Evolutionary conservation across 169 alveolate species (phyloP).

Genomic region (Plasmodium cynomolgi): DNA sequence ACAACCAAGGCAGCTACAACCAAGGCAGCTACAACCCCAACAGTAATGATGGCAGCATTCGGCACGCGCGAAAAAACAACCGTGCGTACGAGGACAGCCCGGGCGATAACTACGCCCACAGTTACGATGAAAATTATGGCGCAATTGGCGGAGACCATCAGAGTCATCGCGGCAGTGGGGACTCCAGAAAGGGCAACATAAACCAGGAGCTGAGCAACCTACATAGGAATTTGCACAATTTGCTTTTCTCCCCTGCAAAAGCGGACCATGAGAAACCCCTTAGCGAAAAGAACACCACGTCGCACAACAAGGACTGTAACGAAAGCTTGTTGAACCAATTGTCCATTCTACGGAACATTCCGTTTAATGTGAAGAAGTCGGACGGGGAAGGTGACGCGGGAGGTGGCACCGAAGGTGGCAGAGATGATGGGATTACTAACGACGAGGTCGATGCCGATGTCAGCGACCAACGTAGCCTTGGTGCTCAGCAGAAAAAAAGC

Average conservation of each 20-base stretch:
- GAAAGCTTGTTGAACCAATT: conserved; percentile 24
- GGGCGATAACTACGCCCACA: not conserved
- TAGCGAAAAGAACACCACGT: not conserved
- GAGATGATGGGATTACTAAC: not conserved
- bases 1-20: not conserved
- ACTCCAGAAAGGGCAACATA: not conserved
- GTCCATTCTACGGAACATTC: conserved; percentile 33
- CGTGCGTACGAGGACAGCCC: not conserved
- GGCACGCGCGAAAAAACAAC: not conserved
- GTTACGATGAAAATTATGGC: conserved; percentile 1
- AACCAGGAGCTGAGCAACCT: conserved; percentile 12
- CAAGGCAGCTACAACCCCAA: not conserved
- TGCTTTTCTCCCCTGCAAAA: conserved; percentile 26
- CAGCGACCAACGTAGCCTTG: not conserved
- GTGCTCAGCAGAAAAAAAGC: not conserved
- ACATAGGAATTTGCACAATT: conserved; percentile 49
- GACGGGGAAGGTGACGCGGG: not conserved
- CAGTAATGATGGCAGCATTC: not conserved
- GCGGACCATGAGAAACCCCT: not conserved
- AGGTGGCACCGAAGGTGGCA: not conserved
- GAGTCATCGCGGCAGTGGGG: not conserved
- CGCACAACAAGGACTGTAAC: not conserved
- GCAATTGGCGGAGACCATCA: not conserved
- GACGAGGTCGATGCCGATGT: not conserved
- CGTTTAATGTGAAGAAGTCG: conserved; percentile 15